Evolutionary conservation across 2,329 filamentous ascomycete species (phyloP).

Genomic region (Lachnellula subtilissima): DNA sequence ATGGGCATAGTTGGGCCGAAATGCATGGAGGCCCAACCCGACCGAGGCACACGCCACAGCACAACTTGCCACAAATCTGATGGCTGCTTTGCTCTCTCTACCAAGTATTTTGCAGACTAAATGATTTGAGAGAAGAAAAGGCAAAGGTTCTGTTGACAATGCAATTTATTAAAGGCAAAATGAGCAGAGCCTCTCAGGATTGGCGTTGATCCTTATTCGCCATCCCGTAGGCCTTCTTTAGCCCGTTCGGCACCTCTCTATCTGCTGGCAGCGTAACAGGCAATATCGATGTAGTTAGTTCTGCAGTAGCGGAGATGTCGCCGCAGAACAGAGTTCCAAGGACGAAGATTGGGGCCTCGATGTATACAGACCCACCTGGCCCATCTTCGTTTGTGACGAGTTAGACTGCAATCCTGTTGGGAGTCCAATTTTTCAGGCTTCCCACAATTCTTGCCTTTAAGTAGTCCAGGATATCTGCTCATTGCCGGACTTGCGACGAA

Average conservation of each 20-base stretch:
- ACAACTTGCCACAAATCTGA: constrained; percentile 15
- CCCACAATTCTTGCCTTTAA: constrained; percentile 4
- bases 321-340: background rate
- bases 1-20: constrained; percentile 32
- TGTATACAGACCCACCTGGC: constrained; percentile 7
- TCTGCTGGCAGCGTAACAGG: constrained; percentile 1
- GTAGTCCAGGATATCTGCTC: constrained; percentile 7
- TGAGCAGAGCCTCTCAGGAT: no score
- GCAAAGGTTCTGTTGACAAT: no score
- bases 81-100: constrained; percentile 15
- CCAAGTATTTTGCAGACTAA: background rate
- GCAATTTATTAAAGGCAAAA: no score
- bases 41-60: constrained; percentile 16
- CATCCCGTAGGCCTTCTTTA: background rate
- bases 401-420: constrained; percentile 4
- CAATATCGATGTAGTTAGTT: background rate
- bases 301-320: background rate
- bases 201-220: background rate
- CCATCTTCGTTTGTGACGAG: constrained; percentile 4
- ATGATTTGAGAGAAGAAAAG: background rate
- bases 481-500: background rate
- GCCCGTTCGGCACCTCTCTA: background rate
- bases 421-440: constrained; percentile 5
- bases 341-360: background rate
- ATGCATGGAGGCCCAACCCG: constrained; percentile 45